Conservation (phyloP, 192 early-diverging fungal species). For the Entrophospora sp. region DNA sequence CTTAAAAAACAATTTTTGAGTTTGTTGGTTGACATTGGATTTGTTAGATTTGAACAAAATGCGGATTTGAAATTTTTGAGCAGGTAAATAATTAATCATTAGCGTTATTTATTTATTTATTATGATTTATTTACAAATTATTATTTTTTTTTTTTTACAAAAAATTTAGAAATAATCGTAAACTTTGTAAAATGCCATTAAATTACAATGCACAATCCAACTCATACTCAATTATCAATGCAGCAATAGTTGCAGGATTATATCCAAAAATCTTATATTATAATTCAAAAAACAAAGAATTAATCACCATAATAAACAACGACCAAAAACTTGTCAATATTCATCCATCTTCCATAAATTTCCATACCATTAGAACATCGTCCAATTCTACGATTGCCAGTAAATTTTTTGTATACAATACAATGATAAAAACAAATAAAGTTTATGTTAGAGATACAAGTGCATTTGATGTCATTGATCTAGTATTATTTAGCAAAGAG, state of each 20-base stretch:
- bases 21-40: constrained; percentile 40
- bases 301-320: constrained; percentile 36
- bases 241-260: constrained; percentile 71
- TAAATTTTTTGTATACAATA: constrained; percentile 42
- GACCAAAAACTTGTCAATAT: constrained; percentile 48
- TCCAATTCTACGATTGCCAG: constrained; percentile 16
- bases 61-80: constrained; percentile 26
- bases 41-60: constrained; percentile 28
- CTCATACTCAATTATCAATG: constrained; percentile 51
- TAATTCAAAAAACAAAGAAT: constrained; percentile 21
- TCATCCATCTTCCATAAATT: constrained; percentile 79
- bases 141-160: constrained; percentile 7
- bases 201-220: constrained; percentile 34
- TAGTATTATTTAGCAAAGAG: constrained; percentile 42
- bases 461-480: constrained; percentile 30
- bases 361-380: constrained; percentile 21
- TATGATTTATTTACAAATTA: not conserved
- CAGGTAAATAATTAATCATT: not conserved
- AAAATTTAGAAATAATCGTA: constrained; percentile 22
- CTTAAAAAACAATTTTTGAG: constrained; percentile 47
- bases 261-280: constrained; percentile 65
- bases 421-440: constrained; percentile 37
- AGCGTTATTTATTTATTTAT: not conserved
- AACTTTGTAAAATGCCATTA: constrained; percentile 31
- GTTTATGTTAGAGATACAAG: constrained; percentile 45